Percentiles rank a stretch among this genome's conserved stretches.
Conservation (phyloP, 768 basidiomycete species). For the Clavaria fumosa region DNA sequence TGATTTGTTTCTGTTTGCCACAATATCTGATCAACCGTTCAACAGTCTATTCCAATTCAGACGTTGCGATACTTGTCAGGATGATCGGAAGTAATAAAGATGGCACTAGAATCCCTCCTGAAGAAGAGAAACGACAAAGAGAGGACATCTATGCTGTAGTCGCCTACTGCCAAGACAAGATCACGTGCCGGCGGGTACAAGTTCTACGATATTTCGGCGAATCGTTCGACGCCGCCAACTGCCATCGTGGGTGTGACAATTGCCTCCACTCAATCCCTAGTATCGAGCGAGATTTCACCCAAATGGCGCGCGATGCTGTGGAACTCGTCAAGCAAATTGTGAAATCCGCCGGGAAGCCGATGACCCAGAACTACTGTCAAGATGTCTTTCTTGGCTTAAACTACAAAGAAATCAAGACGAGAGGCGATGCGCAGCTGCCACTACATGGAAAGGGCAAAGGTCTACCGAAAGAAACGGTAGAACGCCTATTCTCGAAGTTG, state of each 20-base stretch:
- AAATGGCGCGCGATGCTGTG: conserved; percentile 39
- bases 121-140: conserved; percentile 53
- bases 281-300: conserved; percentile 43
- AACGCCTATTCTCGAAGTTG: conserved; percentile 49
- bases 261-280: conserved; percentile 41
- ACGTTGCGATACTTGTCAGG: conserved; percentile 36
- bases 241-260: conserved; percentile 68
- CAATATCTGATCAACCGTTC: conserved; percentile 2
- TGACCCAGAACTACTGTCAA: conserved; percentile 46
- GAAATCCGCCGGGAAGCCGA: conserved; percentile 25
- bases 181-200: conserved; percentile 76
- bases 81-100: conserved; percentile 47
- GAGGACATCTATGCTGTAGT: conserved; percentile 53
- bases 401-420: conserved; percentile 27
- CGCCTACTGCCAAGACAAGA: conserved; percentile 65
- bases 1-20: neutral
- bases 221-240: conserved; percentile 50
- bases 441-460: conserved; percentile 40
- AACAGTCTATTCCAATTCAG: conserved; percentile 50
- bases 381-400: conserved; percentile 55
- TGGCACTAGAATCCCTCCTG: conserved; percentile 23
- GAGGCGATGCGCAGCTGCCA: conserved; percentile 30
- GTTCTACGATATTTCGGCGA: conserved; percentile 87
- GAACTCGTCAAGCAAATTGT: conserved; percentile 39
- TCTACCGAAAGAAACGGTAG: conserved; percentile 36